Evolutionary conservation across 148 eudicot genomes (phyloP).

Genomic region (Chenopodium berlandieri): DNA sequence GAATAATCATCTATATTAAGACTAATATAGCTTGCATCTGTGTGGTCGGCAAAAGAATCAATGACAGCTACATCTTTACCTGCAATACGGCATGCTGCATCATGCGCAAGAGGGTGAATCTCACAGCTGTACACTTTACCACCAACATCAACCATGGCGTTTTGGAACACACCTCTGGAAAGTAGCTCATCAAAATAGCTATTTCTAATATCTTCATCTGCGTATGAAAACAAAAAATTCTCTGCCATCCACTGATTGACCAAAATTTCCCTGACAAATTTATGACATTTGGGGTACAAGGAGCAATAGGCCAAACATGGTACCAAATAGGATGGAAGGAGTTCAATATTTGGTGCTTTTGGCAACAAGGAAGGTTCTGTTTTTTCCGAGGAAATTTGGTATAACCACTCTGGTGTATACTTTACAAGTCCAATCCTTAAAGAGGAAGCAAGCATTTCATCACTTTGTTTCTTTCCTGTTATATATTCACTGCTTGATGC

Average conservation of each 20-base stretch:
- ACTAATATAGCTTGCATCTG: too few species aligned
- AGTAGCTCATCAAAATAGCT: constrained; percentile 6
- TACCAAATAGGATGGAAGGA: neutral
- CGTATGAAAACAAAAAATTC: neutral
- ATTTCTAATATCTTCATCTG: too few species aligned
- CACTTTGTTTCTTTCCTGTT: too few species aligned
- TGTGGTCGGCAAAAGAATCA: too few species aligned
- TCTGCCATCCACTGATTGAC: constrained; percentile 13
- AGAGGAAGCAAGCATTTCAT: too few species aligned
- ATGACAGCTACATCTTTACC: neutral
- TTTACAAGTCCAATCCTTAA: too few species aligned
- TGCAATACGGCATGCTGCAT: neutral
- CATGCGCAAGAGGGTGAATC: neutral
- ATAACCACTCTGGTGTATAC: too few species aligned
- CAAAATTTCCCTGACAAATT: neutral
- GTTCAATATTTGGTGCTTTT: neutral
- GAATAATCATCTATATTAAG: too few species aligned
- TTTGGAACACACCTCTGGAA: neutral
- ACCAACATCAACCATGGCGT: neutral
- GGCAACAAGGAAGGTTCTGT: too few species aligned
- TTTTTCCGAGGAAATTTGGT: too few species aligned
- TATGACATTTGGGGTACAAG: neutral
- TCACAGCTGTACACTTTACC: neutral
- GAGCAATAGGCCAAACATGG: constrained; percentile 9
- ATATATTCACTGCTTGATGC: too few species aligned